A percentile compares a stretch with the other conserved stretches of the same genome.
Evolutionary conservation across 1,284 basidiomycete species (phyloP).

Genomic region (Somion occarium): DNA sequence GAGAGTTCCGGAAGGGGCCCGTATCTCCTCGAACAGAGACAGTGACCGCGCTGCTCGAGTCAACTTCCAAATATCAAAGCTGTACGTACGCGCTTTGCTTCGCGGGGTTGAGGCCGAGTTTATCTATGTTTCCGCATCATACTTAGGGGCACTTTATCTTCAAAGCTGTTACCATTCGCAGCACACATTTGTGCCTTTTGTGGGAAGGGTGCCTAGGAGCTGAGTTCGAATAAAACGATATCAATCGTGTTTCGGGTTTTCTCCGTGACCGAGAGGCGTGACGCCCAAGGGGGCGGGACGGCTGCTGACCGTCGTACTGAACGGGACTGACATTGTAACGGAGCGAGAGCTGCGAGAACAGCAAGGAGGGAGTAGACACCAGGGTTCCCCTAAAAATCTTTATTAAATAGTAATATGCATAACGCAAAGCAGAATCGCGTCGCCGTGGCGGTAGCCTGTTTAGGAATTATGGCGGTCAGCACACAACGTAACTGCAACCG

Average conservation of each 20-base stretch:
- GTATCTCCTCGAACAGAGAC: too few relatives aligned
- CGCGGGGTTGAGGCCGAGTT: neutral
- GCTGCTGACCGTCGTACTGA: slow-evolving; percentile 6
- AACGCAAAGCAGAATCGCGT: neutral
- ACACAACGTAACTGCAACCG: too few relatives aligned
- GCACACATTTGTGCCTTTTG: neutral
- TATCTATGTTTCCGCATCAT: too few relatives aligned
- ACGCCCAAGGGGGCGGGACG: slow-evolving; percentile 4
- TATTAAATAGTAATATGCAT: neutral
- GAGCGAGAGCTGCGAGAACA: neutral
- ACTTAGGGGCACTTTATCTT: too few relatives aligned
- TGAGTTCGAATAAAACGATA: slow-evolving; percentile 3
- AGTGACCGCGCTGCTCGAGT: neutral
- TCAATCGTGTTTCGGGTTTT: slow-evolving; percentile 25
- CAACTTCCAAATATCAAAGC: neutral
- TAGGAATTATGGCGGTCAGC: neutral
- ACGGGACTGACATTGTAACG: neutral
- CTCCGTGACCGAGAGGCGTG: slow-evolving; percentile 20
- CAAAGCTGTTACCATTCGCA: neutral
- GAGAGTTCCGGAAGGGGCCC: neutral
- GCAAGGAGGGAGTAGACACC: neutral
- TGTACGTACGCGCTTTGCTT: neutral
- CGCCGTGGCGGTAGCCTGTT: neutral
- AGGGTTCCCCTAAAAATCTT: neutral
- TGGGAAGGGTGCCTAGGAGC: neutral